Evolutionary conservation across 2,329 filamentous ascomycete species (phyloP).

Genomic region (Bipolaris victoriae): DNA sequence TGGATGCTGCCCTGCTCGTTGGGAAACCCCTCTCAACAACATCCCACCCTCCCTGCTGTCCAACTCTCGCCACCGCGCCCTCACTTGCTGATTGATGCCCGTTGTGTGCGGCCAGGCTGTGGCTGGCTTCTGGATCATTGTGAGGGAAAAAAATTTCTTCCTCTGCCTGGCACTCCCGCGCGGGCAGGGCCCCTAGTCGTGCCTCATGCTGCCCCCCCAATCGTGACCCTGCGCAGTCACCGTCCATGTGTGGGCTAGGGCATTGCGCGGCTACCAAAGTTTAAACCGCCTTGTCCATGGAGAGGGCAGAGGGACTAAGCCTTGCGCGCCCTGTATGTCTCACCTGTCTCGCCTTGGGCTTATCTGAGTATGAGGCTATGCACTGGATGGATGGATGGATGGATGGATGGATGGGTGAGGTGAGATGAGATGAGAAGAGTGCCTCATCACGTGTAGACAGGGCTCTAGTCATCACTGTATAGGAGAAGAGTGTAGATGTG

Average conservation of each 20-base stretch:
- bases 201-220: slow-evolving; percentile 10
- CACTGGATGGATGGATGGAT: neutral
- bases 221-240: slow-evolving; percentile 8
- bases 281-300: slow-evolving; percentile 18
- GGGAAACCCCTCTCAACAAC: slow-evolving; percentile 26
- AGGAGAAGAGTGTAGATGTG: slow-evolving; percentile 15
- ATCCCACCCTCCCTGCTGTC: slow-evolving; percentile 14
- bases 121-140: slow-evolving; percentile 27
- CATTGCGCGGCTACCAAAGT: slow-evolving; percentile 11
- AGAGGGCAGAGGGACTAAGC: slow-evolving; percentile 4
- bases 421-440: neutral
- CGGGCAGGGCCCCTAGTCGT: slow-evolving; percentile 16
- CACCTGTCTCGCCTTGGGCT: slow-evolving; percentile 14
- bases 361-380: slow-evolving; percentile 6
- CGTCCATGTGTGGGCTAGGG: too few species aligned
- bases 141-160: slow-evolving; percentile 29
- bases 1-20: slow-evolving; percentile 27
- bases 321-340: slow-evolving; percentile 21
- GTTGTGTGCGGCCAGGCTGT: slow-evolving; percentile 3
- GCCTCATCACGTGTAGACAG: slow-evolving; percentile 8
- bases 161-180: slow-evolving; percentile 17
- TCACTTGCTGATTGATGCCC: neutral
- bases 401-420: neutral
- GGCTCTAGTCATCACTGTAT: slow-evolving; percentile 14
- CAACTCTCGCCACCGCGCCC: slow-evolving; percentile 19